A percentile compares a stretch with the other conserved stretches of the same genome.
Conservation (phyloP, 305 asterid species). For the Fraxinus sp. region DNA sequence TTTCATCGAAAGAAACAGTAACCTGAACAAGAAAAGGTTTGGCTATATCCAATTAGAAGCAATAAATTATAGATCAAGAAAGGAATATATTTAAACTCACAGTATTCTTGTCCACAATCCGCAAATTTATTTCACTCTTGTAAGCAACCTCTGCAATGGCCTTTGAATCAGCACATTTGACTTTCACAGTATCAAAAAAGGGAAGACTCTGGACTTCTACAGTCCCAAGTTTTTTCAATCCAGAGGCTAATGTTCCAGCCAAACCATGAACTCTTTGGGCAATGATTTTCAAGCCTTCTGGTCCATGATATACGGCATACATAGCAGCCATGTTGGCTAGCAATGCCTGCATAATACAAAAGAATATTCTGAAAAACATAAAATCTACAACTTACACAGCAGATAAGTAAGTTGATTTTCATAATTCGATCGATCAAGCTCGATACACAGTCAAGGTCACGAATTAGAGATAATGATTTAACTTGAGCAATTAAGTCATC, state of each 20-base stretch:
- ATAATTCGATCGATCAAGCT: not conserved
- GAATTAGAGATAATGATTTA: not conserved
- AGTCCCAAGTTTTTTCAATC: conserved; percentile 79
- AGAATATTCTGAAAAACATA: not conserved
- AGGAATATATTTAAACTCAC: conserved; percentile 43
- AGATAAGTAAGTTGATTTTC: not conserved
- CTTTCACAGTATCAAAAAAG: conserved; percentile 90
- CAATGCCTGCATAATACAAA: conserved; percentile 61
- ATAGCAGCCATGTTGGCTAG: conserved; percentile 99
- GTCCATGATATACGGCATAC: conserved; percentile 80
- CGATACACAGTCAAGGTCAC: not conserved
- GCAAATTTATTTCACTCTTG: conserved; percentile 68
- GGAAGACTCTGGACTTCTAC: conserved; percentile 88
- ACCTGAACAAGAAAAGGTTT: conserved; percentile 42
- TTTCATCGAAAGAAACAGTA: conserved; percentile 70
- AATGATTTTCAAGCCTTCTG: conserved; percentile 83
- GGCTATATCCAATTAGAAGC: conserved; percentile 12
- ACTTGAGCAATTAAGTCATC: not conserved
- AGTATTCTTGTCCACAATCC: conserved; percentile 70
- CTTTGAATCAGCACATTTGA: conserved; percentile 62
- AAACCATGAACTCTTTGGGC: conserved; percentile 92
- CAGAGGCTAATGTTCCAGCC: conserved; percentile 75
- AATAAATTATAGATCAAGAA: conserved; percentile 8
- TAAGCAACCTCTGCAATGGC: conserved; percentile 74
- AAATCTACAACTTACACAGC: not conserved